Evolutionary conservation across 148 eudicot genomes (phyloP).

Genomic region (Tetragonia tetragonoides): DNA sequence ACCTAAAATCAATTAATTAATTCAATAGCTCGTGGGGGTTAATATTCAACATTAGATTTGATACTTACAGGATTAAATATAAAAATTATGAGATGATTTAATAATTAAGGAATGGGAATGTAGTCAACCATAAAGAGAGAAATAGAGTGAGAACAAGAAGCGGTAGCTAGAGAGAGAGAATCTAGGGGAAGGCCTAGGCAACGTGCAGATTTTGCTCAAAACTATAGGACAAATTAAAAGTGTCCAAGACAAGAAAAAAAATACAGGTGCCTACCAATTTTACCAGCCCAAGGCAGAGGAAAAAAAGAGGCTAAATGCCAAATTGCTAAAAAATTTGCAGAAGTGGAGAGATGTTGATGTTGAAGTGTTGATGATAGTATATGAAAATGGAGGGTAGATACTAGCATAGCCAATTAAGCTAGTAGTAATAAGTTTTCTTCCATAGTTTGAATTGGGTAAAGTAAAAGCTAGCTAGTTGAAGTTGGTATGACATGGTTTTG

Average conservation of each 20-base stretch:
- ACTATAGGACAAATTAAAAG: slow-evolving; percentile 21
- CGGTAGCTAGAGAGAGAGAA: slow-evolving; percentile 18
- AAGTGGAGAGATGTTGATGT: too few relatives aligned
- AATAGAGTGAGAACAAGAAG: slow-evolving; percentile 1
- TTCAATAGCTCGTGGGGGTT: neutral
- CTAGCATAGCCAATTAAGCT: too few relatives aligned
- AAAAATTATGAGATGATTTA: neutral
- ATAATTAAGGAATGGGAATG: neutral
- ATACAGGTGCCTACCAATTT: slow-evolving; percentile 20
- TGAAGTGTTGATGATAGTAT: too few relatives aligned
- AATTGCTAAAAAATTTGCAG: slow-evolving; percentile 12
- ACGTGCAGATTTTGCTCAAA: slow-evolving; percentile 32
- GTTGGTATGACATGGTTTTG: too few relatives aligned
- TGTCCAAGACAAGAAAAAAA: slow-evolving; percentile 22
- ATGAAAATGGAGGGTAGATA: too few relatives aligned
- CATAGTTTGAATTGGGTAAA: too few relatives aligned
- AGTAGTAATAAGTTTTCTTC: too few relatives aligned
- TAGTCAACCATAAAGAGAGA: slow-evolving; percentile 1
- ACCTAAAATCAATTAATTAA: neutral
- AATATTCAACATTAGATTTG: neutral
- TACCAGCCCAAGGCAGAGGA: neutral
- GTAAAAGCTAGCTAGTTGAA: too few relatives aligned
- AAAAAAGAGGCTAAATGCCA: neutral
- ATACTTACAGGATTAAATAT: too few relatives aligned
- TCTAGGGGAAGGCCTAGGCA: slow-evolving; percentile 25